These are phyloP conservation scores for Triticum urartu DNA, from an alignment of 176 grass and related monocot genomes.

Conservation along the genomic window DNA sequence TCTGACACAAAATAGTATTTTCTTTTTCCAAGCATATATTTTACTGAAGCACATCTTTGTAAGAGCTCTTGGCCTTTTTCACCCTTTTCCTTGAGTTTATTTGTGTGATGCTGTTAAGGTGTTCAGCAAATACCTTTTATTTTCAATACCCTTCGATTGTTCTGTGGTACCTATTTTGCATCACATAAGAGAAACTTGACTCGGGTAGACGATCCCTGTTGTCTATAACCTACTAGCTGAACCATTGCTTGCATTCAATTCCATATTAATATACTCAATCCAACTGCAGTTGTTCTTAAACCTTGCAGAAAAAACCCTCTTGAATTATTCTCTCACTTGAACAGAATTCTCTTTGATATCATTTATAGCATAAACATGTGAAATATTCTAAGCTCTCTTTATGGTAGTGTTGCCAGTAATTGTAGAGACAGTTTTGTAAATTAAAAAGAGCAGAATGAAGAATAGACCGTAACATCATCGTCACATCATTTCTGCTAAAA, in stretches of 20 bases:
- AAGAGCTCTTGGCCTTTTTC: background rate
- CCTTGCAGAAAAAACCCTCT: constrained; percentile 3
- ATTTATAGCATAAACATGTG: background rate
- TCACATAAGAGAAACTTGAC: background rate
- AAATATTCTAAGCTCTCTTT: constrained; percentile 18
- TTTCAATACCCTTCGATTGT: background rate
- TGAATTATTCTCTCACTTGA: background rate
- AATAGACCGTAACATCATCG: background rate
- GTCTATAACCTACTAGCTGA: background rate
- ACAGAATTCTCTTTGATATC: background rate
- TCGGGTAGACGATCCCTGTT: background rate
- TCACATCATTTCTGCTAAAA: background rate
- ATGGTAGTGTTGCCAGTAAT: background rate
- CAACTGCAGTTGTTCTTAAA: background rate
- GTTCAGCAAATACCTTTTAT: background rate
- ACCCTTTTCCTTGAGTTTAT: background rate
- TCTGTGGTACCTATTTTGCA: background rate
- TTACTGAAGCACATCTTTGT: too few relatives aligned
- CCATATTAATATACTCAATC: background rate
- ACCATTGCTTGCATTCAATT: background rate
- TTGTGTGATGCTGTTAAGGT: background rate
- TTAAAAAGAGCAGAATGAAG: background rate
- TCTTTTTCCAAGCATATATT: too few relatives aligned
- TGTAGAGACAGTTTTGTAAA: background rate
- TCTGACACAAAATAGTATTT: too few relatives aligned